Percentiles rank a stretch among this genome's conserved stretches.
These are phyloP conservation scores for Coniochaeta ligniaria DNA, from an alignment of 2,329 filamentous ascomycete genomes.

Conservation along the genomic window DNA sequence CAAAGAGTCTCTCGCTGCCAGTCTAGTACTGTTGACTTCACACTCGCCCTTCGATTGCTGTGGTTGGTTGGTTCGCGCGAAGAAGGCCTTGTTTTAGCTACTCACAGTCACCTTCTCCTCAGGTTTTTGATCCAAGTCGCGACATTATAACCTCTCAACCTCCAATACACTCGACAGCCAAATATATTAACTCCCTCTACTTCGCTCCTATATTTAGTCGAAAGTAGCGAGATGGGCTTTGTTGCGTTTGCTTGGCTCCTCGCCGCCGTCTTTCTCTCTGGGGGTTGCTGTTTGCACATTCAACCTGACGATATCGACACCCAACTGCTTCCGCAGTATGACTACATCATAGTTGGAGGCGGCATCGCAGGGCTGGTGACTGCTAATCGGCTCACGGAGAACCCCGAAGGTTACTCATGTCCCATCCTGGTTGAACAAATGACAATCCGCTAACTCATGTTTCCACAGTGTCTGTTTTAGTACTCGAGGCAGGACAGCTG, in stretches of 20 bases:
- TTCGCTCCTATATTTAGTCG: background rate
- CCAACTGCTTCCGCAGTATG: background rate
- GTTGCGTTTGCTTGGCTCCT: background rate
- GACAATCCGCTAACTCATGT: background rate
- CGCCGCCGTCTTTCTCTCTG: background rate
- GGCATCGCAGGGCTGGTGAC: background rate
- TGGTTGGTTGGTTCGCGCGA: too few species aligned
- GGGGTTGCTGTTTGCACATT: background rate
- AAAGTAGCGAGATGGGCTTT: background rate
- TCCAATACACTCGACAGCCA: background rate
- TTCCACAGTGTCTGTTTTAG: background rate
- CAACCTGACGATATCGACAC: background rate
- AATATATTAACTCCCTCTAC: background rate
- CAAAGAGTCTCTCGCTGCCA: too few species aligned
- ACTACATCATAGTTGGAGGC: background rate
- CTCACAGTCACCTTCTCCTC: too few species aligned
- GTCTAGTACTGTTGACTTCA: too few species aligned
- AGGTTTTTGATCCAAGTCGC: too few species aligned
- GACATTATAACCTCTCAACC: background rate
- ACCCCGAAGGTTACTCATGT: background rate
- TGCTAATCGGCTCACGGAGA: background rate
- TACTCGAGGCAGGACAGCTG: background rate
- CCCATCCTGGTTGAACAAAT: background rate
- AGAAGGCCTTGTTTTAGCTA: too few species aligned
- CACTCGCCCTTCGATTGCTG: too few species aligned